phyloP scores from a whole-genome alignment of 2,329 filamentous ascomycete genomes.

The Xylaria polymorpha region DNA sequence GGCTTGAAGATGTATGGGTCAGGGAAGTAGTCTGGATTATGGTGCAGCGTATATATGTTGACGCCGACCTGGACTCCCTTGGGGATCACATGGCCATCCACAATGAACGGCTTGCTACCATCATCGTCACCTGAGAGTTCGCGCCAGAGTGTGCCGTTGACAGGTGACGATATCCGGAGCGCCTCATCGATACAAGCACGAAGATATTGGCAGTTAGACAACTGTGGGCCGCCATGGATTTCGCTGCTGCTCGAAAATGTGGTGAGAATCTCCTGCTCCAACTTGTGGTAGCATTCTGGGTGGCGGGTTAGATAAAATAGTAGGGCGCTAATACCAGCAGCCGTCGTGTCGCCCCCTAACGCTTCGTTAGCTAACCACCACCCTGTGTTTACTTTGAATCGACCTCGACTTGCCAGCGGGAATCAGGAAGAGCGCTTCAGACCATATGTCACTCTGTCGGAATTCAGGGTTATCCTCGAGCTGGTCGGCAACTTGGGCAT shows the following conservation, averaged over 20 bases:
- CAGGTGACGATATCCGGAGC: slow-evolving; percentile 36
- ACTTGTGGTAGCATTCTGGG: slow-evolving; percentile 30
- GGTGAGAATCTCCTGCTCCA: slow-evolving; percentile 35
- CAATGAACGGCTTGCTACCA: slow-evolving; percentile 27
- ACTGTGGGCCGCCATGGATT: slow-evolving; percentile 32
- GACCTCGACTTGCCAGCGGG: slow-evolving; percentile 36
- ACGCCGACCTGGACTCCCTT: slow-evolving; percentile 37
- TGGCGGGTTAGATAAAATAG: slow-evolving; percentile 42
- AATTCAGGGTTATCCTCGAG: slow-evolving; percentile 34
- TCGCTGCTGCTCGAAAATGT: slow-evolving; percentile 30
- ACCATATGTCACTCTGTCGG: slow-evolving; percentile 39
- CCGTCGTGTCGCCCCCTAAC: slow-evolving; percentile 37
- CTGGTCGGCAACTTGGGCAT: slow-evolving; percentile 37
- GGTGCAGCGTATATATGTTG: slow-evolving; percentile 36
- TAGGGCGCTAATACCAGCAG: slow-evolving; percentile 36
- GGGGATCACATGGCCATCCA: slow-evolving; percentile 39
- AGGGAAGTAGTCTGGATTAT: slow-evolving; percentile 39
- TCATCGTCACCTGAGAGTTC: slow-evolving; percentile 34
- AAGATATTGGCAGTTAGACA: slow-evolving; percentile 41
- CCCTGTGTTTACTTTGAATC: background rate
- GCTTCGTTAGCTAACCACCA: background rate
- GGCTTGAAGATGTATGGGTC: slow-evolving; percentile 37
- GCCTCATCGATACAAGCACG: slow-evolving; percentile 43
- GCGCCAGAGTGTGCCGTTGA: slow-evolving; percentile 38
- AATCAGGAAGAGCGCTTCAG: slow-evolving; percentile 40